Percentiles rank a stretch among this genome's conserved stretches.
Conservation (phyloP, 2,329 filamentous ascomycete genomes). For the Colletotrichum sp. region DNA sequence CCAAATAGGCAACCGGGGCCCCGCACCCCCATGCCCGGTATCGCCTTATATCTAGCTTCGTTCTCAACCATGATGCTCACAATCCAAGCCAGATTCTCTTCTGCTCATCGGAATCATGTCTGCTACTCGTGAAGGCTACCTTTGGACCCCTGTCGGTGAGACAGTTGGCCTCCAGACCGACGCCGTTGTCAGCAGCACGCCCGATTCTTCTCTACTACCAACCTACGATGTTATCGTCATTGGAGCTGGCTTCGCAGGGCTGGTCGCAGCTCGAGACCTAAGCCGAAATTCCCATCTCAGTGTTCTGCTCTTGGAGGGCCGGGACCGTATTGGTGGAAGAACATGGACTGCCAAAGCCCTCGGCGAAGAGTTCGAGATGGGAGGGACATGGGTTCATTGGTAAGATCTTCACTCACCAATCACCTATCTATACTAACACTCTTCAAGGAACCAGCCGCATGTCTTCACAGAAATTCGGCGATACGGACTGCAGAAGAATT, state of each 20-base stretch:
- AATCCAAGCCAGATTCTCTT: background rate
- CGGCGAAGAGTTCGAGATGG: background rate
- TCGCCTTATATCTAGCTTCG: background rate
- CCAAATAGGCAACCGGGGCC: background rate
- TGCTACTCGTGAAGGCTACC: background rate
- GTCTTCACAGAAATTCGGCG: background rate
- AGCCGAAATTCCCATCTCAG: background rate
- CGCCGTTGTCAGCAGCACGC: background rate
- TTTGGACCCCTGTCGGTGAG: rapidly evolving
- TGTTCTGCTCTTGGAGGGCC: background rate
- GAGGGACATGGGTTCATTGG: background rate
- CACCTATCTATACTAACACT: rapidly evolving
- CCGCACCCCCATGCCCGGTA: background rate
- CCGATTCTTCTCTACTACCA: background rate
- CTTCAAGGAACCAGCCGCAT: background rate
- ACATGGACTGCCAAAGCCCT: background rate
- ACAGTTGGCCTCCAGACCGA: background rate
- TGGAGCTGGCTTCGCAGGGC: background rate
- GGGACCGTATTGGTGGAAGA: background rate
- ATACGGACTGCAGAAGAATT: background rate
- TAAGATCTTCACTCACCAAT: background rate
- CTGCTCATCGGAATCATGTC: background rate
- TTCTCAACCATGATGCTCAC: background rate
- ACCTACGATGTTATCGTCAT: background rate
- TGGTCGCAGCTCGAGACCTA: background rate